A percentile compares a stretch with the other conserved stretches of the same genome.
These are phyloP conservation scores for Cutaneotrichosporon cavernicola DNA, from an alignment of 1,284 basidiomycete genomes.

Conservation along the genomic window DNA sequence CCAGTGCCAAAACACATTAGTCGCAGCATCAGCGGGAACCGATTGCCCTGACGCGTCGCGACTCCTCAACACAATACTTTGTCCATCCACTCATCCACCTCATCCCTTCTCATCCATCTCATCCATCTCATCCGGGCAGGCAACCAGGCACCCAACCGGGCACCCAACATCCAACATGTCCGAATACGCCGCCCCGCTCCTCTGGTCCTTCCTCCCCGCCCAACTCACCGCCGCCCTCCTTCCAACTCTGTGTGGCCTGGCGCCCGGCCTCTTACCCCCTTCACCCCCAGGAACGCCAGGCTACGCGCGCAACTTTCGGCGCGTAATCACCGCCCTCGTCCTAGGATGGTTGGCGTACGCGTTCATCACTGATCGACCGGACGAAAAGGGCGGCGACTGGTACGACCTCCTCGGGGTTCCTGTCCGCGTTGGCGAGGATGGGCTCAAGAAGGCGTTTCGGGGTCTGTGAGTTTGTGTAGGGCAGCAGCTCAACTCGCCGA, in stretches of 20 bases:
- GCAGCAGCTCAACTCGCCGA: not conserved
- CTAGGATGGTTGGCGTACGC: conserved; percentile 69
- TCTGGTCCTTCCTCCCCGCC: conserved; percentile 41
- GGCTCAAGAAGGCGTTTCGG: conserved; percentile 70
- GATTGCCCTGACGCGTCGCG: not conserved
- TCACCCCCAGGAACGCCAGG: conserved; percentile 26
- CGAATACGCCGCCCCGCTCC: conserved; percentile 32
- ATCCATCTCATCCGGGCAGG: not conserved
- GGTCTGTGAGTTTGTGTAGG: conserved; percentile 55
- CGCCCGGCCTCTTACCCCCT: conserved; percentile 39
- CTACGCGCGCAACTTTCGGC: conserved; percentile 36
- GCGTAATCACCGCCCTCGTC: conserved; percentile 54
- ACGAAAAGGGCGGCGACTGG: conserved; percentile 59
- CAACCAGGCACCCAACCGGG: not conserved
- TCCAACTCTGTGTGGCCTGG: conserved; percentile 28
- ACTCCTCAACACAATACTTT: not conserved
- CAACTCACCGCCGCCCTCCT: conserved; percentile 36
- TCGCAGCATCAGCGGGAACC: not conserved
- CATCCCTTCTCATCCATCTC: not conserved
- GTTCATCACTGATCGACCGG: conserved; percentile 59
- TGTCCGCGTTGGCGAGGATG: conserved; percentile 63
- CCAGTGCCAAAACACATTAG: not conserved
- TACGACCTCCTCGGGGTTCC: conserved; percentile 70
- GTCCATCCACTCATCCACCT: no score
- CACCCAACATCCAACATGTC: not conserved